Conservation (phyloP, 345 rosid genomes). For the Toxicodendron radicans region DNA sequence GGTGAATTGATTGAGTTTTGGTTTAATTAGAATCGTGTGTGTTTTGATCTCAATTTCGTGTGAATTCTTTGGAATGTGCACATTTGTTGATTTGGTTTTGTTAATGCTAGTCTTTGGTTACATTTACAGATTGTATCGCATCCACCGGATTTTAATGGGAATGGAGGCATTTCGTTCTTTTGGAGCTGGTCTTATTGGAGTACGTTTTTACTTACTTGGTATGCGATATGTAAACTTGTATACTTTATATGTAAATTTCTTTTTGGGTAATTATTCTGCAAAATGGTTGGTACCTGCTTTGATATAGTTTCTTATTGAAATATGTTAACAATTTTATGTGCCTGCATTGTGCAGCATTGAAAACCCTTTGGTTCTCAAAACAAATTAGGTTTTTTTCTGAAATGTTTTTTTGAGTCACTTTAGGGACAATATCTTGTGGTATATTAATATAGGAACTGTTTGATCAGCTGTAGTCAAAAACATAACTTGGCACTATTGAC, state of each 20-base stretch:
- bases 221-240: conserved; percentile 23
- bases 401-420: background rate
- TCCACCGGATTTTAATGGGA: conserved; percentile 46
- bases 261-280: background rate
- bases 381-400: background rate
- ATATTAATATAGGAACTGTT: background rate
- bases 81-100: background rate
- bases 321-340: background rate
- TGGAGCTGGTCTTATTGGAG: conserved; percentile 99
- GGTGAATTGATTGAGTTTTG: background rate
- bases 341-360: background rate
- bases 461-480: background rate
- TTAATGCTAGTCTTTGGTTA: background rate
- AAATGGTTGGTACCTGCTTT: background rate
- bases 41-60: background rate
- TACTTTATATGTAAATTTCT: background rate
- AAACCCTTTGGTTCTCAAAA: background rate
- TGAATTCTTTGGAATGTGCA: background rate
- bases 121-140: conserved; percentile 49
- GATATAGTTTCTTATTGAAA: background rate
- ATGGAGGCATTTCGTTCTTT: conserved; percentile 71
- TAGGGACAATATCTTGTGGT: background rate
- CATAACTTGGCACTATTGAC: background rate
- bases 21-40: background rate
- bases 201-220: conserved; percentile 98